phyloP scores from a whole-genome alignment of 2,329 filamentous ascomycete species.

The Acrocalymma vagum region DNA sequence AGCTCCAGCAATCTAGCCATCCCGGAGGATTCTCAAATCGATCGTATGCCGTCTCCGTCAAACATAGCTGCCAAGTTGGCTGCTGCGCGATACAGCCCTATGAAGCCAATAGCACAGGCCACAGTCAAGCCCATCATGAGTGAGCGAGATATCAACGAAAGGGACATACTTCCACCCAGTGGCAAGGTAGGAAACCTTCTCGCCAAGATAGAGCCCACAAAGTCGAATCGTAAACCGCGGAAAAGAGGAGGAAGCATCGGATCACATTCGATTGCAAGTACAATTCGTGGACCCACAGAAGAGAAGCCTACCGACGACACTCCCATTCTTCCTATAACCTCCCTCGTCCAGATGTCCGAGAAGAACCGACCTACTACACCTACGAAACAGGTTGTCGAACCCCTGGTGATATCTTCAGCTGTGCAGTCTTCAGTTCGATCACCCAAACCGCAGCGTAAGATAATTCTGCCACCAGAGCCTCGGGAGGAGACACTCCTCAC shows the following conservation, averaged over 20 bases:
- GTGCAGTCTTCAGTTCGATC: slow-evolving; percentile 47
- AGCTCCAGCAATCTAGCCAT: slow-evolving; percentile 41
- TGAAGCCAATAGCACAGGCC: slow-evolving; percentile 30
- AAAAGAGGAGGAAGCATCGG: slow-evolving; percentile 25
- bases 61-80: slow-evolving; percentile 70
- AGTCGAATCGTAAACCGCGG: slow-evolving; percentile 17
- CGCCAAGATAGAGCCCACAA: slow-evolving; percentile 37
- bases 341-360: slow-evolving; percentile 76
- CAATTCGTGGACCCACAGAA: slow-evolving; percentile 5
- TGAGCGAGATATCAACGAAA: slow-evolving; percentile 32
- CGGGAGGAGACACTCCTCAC: slow-evolving; percentile 23
- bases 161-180: slow-evolving; percentile 38
- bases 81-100: slow-evolving; percentile 67
- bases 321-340: slow-evolving; percentile 68
- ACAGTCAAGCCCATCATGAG: slow-evolving; percentile 20
- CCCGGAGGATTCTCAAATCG: slow-evolving; percentile 29
- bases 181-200: slow-evolving; percentile 45
- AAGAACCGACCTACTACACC: slow-evolving; percentile 47
- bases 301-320: slow-evolving; percentile 61
- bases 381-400: slow-evolving; percentile 16
- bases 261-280: slow-evolving; percentile 21
- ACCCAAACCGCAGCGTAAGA: slow-evolving; percentile 51
- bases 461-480: slow-evolving; percentile 39
- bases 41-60: slow-evolving; percentile 62
- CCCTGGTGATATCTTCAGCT: slow-evolving; percentile 27